Conservation (phyloP, 2,329 filamentous ascomycete genomes). For the Exophiala phaeomuriformis region DNA sequence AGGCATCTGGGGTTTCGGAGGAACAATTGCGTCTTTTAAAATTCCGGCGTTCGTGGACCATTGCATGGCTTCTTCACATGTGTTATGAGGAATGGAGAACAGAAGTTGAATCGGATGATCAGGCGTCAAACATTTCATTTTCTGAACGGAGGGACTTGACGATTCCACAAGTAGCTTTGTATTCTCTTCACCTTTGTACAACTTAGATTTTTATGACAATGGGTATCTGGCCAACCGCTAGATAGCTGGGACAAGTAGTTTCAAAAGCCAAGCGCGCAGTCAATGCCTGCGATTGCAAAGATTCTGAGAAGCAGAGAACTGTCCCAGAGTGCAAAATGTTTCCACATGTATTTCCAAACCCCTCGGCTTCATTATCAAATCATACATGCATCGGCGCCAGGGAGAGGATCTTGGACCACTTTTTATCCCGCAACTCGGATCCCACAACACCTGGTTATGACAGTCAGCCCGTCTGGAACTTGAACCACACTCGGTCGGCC, state of each 20-base stretch:
- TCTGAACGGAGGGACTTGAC: too few relatives aligned
- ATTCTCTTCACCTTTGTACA: background rate
- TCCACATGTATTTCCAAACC: background rate
- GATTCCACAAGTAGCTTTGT: background rate
- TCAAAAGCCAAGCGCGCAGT: background rate
- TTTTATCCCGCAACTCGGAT: conserved; percentile 77
- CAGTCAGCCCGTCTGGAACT: conserved; percentile 1
- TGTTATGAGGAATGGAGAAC: too few relatives aligned
- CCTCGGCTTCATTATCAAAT: background rate
- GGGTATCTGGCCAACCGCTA: background rate
- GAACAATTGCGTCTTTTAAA: background rate
- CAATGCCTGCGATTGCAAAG: background rate
- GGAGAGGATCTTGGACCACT: conserved; percentile 98
- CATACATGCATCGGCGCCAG: conserved; percentile 74
- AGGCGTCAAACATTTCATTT: too few relatives aligned
- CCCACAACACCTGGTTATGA: conserved; percentile 64
- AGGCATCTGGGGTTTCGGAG: conserved; percentile 1
- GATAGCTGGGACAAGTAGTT: background rate
- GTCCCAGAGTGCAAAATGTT: background rate
- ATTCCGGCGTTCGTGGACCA: background rate
- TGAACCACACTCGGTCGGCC: conserved; percentile 20
- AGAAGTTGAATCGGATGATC: too few relatives aligned
- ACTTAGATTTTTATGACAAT: background rate
- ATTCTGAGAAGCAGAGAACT: background rate
- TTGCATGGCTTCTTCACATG: too few relatives aligned